Evolutionary conservation across 2,329 filamentous ascomycete genomes (phyloP).

Genomic region (Apiospora arundinis): DNA sequence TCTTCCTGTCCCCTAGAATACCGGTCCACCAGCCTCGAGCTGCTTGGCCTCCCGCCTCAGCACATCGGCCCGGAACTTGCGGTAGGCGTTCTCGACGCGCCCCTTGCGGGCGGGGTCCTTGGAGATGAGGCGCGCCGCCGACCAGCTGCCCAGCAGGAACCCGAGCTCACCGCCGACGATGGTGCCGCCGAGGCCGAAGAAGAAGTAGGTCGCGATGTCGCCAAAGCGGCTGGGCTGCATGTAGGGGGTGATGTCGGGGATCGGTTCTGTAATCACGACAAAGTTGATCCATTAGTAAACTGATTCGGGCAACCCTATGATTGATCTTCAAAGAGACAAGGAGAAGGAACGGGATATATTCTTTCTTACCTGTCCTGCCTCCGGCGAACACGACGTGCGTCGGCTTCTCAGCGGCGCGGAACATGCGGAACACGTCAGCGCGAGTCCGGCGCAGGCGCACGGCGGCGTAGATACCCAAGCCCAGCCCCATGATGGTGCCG

Average conservation of each 20-base stretch:
- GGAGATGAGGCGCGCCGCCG: slow-evolving; percentile 59
- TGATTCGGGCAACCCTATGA: no score
- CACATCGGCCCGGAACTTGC: slow-evolving; percentile 67
- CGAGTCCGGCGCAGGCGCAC: slow-evolving; percentile 62
- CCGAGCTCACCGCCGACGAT: slow-evolving; percentile 71
- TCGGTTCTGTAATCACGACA: slow-evolving; percentile 49
- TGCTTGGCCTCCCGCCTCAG: slow-evolving; percentile 63
- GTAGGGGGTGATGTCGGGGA: slow-evolving; percentile 66
- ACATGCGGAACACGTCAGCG: slow-evolving; percentile 64
- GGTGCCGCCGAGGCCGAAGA: slow-evolving; percentile 66
- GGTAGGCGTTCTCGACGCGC: slow-evolving; percentile 68
- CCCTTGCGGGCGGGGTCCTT: slow-evolving; percentile 58
- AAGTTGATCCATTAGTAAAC: background rate
- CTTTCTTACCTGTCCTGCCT: slow-evolving; percentile 59
- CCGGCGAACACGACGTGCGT: slow-evolving; percentile 66
- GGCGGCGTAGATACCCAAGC: slow-evolving; percentile 63
- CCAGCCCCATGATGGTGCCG: slow-evolving; percentile 66
- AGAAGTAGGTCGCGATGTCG: slow-evolving; percentile 67
- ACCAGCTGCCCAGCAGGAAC: slow-evolving; percentile 61
- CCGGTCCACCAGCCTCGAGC: slow-evolving; percentile 51
- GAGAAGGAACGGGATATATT: background rate
- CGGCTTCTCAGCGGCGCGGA: slow-evolving; percentile 66
- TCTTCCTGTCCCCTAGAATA: no score
- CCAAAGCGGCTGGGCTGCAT: slow-evolving; percentile 63
- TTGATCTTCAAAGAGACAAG: background rate